Evolutionary conservation across 139 green algal species (phyloP), one percentile per base, ranked within the genome.

Genomic region (Micromonas pusilla): DNA sequence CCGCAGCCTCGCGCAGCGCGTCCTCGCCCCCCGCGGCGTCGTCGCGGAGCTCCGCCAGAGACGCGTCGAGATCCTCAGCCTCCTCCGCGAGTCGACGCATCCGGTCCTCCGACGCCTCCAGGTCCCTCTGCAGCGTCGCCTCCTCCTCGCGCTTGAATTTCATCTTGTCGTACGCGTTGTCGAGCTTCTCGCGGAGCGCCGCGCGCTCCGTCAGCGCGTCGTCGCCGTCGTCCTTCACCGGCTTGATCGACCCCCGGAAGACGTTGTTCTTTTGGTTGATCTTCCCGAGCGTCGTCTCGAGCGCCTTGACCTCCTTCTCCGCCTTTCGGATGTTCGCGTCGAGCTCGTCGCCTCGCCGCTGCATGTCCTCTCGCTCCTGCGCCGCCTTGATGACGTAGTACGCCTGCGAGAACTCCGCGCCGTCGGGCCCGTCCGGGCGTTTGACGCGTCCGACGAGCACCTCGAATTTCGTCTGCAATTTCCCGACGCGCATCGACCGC

Each of bases 301-400:
- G 82, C 39, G 87, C 88, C 2, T 34, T 39, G 20, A 82, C 82
- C 70, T 91, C 88, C 86, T 91, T 85, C 70, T 86, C 80, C 19
- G 53, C 64, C 67, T 83, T 74, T 19, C 78, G 83, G 36, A 93
- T 92, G 52, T 86, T 70, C 32, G 78, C 71, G 72, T 93, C 88
- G 57, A 93, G 75, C 33, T 80, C 66, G 63, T 92, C 88, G 4
- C 79, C 77, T 57, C 89, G 67, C 1, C 82, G 78, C 82, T 90
- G 86, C 79, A 96, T 87, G 87, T 91, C 88, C 85, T 97, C 88
- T 0, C 88, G 80, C 84, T 97, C 90, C 82, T 90, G 86, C 2
- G 85, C 85, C 26, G 90, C 91, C 86, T 94, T 93, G 83, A 97
- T 94, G n/a, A 97, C 85, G 72, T 92, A 94, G 83, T 97, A 97